A percentile compares a stretch with the other conserved stretches of the same genome.
Conservation (phyloP, 768 basidiomycete species). For the Vararia minispora region DNA sequence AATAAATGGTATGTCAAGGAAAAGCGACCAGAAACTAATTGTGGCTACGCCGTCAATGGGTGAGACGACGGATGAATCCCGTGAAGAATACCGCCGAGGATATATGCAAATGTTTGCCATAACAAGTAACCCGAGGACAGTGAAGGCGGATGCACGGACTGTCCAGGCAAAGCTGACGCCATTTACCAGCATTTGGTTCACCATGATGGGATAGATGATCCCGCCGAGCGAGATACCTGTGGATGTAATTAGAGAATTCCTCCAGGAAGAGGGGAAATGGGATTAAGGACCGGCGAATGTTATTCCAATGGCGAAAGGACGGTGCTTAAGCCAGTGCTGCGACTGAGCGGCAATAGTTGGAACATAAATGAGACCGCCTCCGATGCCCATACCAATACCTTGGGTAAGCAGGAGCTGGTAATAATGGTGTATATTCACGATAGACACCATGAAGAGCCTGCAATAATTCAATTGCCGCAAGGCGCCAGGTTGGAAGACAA, state of each 20-base stretch:
- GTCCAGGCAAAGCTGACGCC: slow-evolving; percentile 16
- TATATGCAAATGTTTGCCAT: slow-evolving; percentile 25
- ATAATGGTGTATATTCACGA: slow-evolving; percentile 34
- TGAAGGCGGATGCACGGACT: slow-evolving; percentile 32
- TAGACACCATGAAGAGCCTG: slow-evolving; percentile 42
- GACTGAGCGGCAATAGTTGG: slow-evolving; percentile 41
- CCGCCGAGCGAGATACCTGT: slow-evolving; percentile 17
- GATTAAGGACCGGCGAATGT: no score
- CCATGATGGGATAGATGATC: slow-evolving; percentile 19
- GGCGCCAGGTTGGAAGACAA: no score
- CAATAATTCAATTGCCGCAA: no score
- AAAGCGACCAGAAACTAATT: neutral
- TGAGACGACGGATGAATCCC: no score
- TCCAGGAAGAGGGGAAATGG: no score
- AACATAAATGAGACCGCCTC: slow-evolving; percentile 43
- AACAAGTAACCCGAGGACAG: slow-evolving; percentile 33
- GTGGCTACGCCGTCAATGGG: neutral
- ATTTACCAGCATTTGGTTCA: slow-evolving; percentile 13
- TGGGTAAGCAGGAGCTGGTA: slow-evolving; percentile 45
- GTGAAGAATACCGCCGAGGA: no score
- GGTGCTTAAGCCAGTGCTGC: slow-evolving; percentile 32
- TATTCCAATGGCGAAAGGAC: slow-evolving; percentile 50
- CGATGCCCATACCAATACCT: slow-evolving; percentile 45
- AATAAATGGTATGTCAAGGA: neutral
- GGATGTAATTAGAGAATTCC: no score